Base-by-base conservation (phyloP, 169 alveolate species). In the Plasmodium falciparum region DNA sequence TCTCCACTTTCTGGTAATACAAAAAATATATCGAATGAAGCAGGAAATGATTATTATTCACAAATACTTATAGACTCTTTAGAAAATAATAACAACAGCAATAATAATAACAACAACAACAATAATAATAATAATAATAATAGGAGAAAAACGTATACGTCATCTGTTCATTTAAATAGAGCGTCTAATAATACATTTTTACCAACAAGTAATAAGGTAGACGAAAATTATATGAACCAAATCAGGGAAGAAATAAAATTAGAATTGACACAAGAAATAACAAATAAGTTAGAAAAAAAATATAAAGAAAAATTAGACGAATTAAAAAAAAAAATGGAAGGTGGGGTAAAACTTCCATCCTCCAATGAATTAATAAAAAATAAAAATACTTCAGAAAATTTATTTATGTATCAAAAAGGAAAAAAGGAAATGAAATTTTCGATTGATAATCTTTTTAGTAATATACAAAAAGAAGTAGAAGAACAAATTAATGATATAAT, bases 401-500 rank as follows among this genome's bases (percentile, higher is more conserved):
- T 17, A 1, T 47, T 15, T n/a, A 71, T 4, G 80, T 17, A 24
- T 1, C 22, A 62, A 12, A 13, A 22, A 39, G 45, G 50, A 54
- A 0, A 15, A 2, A 61, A 12, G 17, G 86, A 74, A 74, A 39
- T 39, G 47, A 39, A 62, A 22, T 15, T 8, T 78, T 67, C 75
- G 11, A 7, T 66, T 15, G 80, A 83, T 69, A 69, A 11, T 6
- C n/a, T 83, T 43, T 61, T 58, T 47, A 43, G 29, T 26, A 83
- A 83, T 9, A 17, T 50, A 49, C 39, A 47, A 72, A 50, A 61
- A 69, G 22, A 69, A 69, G 54, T 83, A 26, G 83, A 62, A 43
- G 91, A 83, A 29, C 72, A 69, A 83, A 69, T 83, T 69, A 83
- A 58, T 54, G 76, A 83, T 24, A 83, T 83, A 6, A 59, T 83